Evolutionary conservation across 163 green algal species (phyloP), one percentile per base, ranked within the genome.

Genomic region (Chlamydomonas reinhardtii): DNA sequence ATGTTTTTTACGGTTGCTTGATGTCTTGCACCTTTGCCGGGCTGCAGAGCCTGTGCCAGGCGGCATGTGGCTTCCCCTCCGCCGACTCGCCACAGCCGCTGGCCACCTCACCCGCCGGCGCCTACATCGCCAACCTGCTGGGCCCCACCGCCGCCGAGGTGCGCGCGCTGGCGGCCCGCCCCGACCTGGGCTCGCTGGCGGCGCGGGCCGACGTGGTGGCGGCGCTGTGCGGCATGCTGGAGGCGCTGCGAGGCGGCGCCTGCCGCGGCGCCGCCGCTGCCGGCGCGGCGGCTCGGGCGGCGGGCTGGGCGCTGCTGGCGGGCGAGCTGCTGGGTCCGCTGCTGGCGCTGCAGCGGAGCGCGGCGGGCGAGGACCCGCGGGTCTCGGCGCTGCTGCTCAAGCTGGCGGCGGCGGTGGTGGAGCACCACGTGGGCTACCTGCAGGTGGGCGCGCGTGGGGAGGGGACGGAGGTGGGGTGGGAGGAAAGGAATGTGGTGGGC

Each of bases 301-400:
- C 78, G 4, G 78, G 48, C 0, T 85, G 78, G 78, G 78, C n/a
- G 19, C 48, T 76, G 66, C 8, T 85, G 11, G 61, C 11, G 11
- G 14, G 66, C 43, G 78, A 85, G 19, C 83, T 95, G 32, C 88
- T 96, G 54, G 83, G 87, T 9, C 90, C 90, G 25, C 84, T 96
- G 48, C 83, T 97, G 61, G 64, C 84, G 35, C 79, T 97, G n/a
- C 91, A 92, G 35, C 73, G 62, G 48, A 62, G 86, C 19, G 82
- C 74, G 11, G 91, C 89, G 73, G 79, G 88, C 65, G 54, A 82
- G 20, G 83, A 95, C 83, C 81, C 94, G 24, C 65, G 34, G 16
- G 83, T 93, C 19, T 65, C 90, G 11, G 89, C 92, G 56, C 88
- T 96, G 69, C 59, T 98, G 20, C 83, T 98, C 6, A 97, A 96